Base-by-base conservation (phyloP, 345 rosid genomes). In the Melastoma malabathricum region DNA sequence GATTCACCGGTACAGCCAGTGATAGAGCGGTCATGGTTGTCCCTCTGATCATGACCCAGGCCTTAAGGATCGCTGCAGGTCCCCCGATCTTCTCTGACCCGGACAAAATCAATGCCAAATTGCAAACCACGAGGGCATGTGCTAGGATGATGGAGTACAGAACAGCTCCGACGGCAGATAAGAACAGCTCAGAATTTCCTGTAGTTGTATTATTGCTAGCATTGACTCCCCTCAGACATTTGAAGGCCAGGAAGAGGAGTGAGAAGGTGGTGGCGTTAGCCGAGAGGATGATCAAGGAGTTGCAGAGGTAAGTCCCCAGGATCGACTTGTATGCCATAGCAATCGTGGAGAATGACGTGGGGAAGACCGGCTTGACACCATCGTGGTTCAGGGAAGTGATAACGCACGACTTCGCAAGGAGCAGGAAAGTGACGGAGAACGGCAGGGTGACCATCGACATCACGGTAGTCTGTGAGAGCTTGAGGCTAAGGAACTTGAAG, bases 211-310 rank as follows among this genome's bases (percentile, higher is more conserved):
- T 63, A 61, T 2, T 2, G 10, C 70, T 61, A 3, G 92, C 72
- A 41, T 64, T 48, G 43, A 73, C 66, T 1, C 65, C 70, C 22
- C 74, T 71, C 13, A 81, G 58, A 18, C 73, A 20, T 54, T 64
- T 75, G 50, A 64, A 79, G 15, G 72, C 62, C 15, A 92, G 43
- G 74, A 82, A 69, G 4, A 84, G 57, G 62, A 87, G 22, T 22
- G 70, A 71, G 41, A 92, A 81, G 34, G 80, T 85, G 4, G 88
- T 80, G 3, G 96, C 80, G 54, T 82, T 92, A n/a, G 89, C 95
- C 0, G 85, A 79, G 64, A 86, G 15, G 62, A 87, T 71, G 39
- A 84, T 57, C 59, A 84, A 59, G 0, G 67, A 67, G 66, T 79
- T 87, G 55, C 79, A 78, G 20, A 75, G 1, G 44, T 60, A 68